Base-by-base conservation (phyloP, 257 asterid genomes). In the Hygrophila difformis region DNA sequence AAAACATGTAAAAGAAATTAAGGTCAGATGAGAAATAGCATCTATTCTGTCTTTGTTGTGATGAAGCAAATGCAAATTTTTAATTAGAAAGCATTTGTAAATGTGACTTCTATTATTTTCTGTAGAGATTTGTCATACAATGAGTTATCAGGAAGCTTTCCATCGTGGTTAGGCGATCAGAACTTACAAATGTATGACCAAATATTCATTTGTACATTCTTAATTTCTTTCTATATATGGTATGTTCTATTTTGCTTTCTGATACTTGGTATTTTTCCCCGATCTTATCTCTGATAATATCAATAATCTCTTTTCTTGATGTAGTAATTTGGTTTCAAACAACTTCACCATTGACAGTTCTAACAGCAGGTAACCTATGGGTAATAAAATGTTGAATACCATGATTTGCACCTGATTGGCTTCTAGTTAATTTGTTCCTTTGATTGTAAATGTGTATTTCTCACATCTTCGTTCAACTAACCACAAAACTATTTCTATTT, bases 91-190 rank as follows among this genome's bases (percentile, higher is more conserved):
- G 14, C n/a, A n/a, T 26, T 26, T 26, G 31, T 8, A 26, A n/a
- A n/a, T 8, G 31, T 26, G 6, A 20, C 57, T 44, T 17, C 7
- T 41, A 13, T n/a, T 55, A 23, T 59, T 39, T 51, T 39, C 51
- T 62, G 64, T 67, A 87, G 94, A 56, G 94, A 87, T 64, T 63
- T 87, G 44, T 77, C 93, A 29, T 87, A 79, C 82, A 87, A 87
- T 36, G 77, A 57, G 47, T 58, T 87, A 45, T 66, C 89, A 1
- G 93, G 96, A 58, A 66, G 68, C 53, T 64, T 87, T 40, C 97
- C 97, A 23, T 55, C 94, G 47, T 87, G 97, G 94, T 39, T 71
- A 51, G 39, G 60, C 57, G 60, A 23, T 18, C 62, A 12, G 56
- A 69, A 57, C 71, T 47, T 80, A 42, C 79, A 79, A 63, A 60